Evolutionary conservation across 129 eudicot species (phyloP).

Genomic region (Pittosporum tobira): DNA sequence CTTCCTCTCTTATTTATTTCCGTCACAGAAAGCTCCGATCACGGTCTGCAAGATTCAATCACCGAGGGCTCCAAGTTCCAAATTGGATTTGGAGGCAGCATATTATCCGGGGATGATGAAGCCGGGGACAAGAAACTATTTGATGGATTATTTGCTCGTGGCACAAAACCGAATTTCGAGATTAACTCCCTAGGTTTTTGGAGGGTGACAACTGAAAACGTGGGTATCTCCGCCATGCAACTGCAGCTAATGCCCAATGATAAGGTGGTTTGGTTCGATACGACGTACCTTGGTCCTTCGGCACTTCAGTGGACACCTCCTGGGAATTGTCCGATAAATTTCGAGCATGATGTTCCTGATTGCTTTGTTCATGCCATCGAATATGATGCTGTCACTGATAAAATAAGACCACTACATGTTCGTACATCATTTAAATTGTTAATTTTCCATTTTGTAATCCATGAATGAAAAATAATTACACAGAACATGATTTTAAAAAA

Average conservation of each 20-base stretch:
- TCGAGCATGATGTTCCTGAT: conserved; percentile 6
- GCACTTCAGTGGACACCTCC: conserved; percentile 10
- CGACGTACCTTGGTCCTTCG: conserved; percentile 31
- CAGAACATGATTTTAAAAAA: background rate
- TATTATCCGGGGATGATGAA: background rate
- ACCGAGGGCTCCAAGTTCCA: background rate
- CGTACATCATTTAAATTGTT: background rate
- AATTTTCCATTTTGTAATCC: background rate
- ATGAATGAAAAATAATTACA: background rate
- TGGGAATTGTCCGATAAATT: conserved; percentile 4
- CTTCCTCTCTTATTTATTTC: conserved; percentile 1
- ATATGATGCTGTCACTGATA: conserved; percentile 24
- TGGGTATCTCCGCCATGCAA: conserved; percentile 49
- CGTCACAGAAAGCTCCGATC: background rate
- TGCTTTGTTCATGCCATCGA: conserved; percentile 41
- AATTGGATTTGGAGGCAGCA: background rate
- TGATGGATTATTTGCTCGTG: too few species aligned
- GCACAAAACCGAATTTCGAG: conserved; percentile 18
- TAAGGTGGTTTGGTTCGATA: conserved; percentile 33
- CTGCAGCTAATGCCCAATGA: conserved; percentile 34
- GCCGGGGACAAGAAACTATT: too few species aligned
- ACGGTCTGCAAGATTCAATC: background rate
- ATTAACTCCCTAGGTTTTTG: conserved; percentile 14
- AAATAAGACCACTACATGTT: conserved; percentile 28
- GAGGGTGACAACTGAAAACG: conserved; percentile 14